Percentiles rank a stretch among this genome's conserved stretches.
These are phyloP conservation scores for Bauhinia variegata DNA, from an alignment of 306 rosid species.

Conservation along the genomic window DNA sequence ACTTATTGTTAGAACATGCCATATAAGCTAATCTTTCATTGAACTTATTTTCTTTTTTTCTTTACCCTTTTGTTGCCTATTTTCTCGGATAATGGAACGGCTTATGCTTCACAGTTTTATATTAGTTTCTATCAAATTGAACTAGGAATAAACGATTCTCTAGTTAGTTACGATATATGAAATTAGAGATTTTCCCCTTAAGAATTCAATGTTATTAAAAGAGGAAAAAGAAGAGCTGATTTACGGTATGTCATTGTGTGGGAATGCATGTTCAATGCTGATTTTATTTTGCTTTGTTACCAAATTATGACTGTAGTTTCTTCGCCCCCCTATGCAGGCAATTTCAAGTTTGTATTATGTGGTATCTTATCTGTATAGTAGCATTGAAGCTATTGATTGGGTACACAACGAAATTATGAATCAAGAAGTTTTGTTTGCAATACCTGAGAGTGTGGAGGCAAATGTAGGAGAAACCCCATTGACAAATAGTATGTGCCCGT, in stretches of 20 bases:
- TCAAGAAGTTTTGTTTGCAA: conserved; percentile 42
- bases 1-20: background rate
- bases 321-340: conserved; percentile 59
- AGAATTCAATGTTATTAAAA: no score
- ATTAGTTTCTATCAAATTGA: background rate
- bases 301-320: conserved; percentile 40
- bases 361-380: conserved; percentile 44
- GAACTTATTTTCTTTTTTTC: background rate
- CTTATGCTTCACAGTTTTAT: background rate
- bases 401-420: conserved; percentile 44
- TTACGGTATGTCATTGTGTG: no score
- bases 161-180: no score
- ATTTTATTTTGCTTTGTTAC: conserved; percentile 23
- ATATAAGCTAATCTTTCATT: background rate
- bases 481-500: conserved; percentile 40
- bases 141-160: background rate
- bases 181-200: no score
- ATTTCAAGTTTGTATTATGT: conserved; percentile 55
- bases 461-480: conserved; percentile 35
- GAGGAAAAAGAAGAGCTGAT: no score
- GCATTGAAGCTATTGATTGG: conserved; percentile 45
- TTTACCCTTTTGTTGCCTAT: background rate
- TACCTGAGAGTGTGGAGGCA: conserved; percentile 47
- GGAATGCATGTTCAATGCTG: conserved; percentile 14
- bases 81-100: background rate